A percentile compares a stretch with the other conserved stretches of the same genome.
Evolutionary conservation across 257 asterid species (phyloP).

Genomic region (Solanum dulcamara): DNA sequence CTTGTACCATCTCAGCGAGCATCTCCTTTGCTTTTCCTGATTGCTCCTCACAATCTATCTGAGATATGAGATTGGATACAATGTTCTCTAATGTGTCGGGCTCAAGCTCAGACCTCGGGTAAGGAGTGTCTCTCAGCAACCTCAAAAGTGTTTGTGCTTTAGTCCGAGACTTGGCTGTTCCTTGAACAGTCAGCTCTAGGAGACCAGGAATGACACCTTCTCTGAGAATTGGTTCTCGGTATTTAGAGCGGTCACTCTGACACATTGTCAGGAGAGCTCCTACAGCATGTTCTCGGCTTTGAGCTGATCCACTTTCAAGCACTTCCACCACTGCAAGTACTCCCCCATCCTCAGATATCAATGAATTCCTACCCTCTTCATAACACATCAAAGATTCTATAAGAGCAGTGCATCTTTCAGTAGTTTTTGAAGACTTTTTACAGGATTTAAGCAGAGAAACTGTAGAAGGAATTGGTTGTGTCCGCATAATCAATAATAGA

Average conservation of each 20-base stretch:
- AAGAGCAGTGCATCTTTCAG: constrained; percentile 67
- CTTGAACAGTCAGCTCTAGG: constrained; percentile 91
- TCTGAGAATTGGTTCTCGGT: constrained; percentile 69
- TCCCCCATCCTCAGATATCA: constrained; percentile 80
- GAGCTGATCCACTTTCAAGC: constrained; percentile 66
- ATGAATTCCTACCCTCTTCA: constrained; percentile 64
- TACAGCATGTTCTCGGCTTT: constrained; percentile 83
- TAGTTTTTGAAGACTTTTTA: constrained; percentile 57
- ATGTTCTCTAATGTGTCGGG: constrained; percentile 75
- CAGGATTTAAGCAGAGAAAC: constrained; percentile 55
- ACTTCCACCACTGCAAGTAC: constrained; percentile 84
- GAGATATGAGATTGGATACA: constrained; percentile 60
- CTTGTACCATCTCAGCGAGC: constrained; percentile 96
- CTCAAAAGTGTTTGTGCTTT: constrained; percentile 66
- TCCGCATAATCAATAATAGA: constrained; percentile 36
- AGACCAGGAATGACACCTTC: constrained; percentile 97
- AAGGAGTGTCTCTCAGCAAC: constrained; percentile 69
- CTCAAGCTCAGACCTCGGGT: constrained; percentile 61
- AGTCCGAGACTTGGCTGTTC: constrained; percentile 54
- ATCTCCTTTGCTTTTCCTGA: constrained; percentile 74
- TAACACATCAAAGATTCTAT: constrained; percentile 53
- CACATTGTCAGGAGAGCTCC: constrained; percentile 80
- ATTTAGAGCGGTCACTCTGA: constrained; percentile 57
- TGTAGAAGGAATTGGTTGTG: constrained; percentile 56
- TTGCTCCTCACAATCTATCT: constrained; percentile 70